Evolutionary conservation across 2,329 filamentous ascomycete genomes (phyloP).

Genomic region (Chaetomium globosum): DNA sequence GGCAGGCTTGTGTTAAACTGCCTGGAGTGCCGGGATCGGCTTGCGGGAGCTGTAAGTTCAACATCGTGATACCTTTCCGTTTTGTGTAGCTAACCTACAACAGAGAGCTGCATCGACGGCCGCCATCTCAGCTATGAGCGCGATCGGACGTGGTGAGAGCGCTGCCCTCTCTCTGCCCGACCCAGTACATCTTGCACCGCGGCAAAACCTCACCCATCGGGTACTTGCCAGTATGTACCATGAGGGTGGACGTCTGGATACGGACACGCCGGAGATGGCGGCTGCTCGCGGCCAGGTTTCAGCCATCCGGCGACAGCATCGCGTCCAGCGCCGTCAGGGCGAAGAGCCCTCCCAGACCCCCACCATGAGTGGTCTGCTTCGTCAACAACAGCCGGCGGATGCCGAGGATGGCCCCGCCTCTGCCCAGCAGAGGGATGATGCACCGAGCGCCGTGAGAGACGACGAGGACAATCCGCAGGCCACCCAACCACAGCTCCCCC

Average conservation of each 20-base stretch:
- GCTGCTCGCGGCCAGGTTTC: neutral
- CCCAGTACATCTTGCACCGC: neutral
- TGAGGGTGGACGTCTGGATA: neutral
- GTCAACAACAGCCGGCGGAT: no score
- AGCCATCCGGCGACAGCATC: slow-evolving; percentile 2
- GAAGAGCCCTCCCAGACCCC: no score
- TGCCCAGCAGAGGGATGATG: no score
- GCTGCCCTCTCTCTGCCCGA: neutral
- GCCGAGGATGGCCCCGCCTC: no score
- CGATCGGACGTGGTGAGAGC: neutral
- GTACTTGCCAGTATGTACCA: slow-evolving; percentile 7
- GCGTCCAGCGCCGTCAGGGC: no score
- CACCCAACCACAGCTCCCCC: no score
- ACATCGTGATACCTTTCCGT: neutral
- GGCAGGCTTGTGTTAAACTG: neutral
- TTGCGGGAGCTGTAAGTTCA: neutral
- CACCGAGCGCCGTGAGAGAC: no score
- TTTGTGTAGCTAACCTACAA: neutral
- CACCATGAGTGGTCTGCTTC: no score
- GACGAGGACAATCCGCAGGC: no score
- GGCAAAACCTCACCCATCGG: slow-evolving; percentile 1
- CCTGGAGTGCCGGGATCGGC: neutral
- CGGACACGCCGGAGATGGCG: slow-evolving; percentile 3
- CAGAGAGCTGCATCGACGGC: neutral
- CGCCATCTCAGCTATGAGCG: neutral